phyloP scores from a whole-genome alignment of 768 basidiomycete species.

The Xerocomellus dryophilus region DNA sequence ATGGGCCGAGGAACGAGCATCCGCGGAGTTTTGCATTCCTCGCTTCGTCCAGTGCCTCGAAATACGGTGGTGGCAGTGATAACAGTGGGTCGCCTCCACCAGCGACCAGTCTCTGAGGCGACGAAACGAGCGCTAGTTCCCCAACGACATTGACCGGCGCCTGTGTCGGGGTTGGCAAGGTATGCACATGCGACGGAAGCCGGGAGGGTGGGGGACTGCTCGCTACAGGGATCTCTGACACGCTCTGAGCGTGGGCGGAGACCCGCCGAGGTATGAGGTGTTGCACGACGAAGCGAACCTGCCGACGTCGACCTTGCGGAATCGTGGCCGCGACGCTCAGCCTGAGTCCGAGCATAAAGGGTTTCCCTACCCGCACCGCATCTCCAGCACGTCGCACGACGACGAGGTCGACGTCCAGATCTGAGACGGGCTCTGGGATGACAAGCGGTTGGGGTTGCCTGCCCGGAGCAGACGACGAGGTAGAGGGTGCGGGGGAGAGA shows the following conservation, averaged over 20 bases:
- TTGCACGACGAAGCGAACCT: constrained; percentile 61
- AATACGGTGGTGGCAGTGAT: constrained; percentile 47
- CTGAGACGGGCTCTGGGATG: constrained; percentile 26
- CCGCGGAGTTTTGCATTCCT: constrained; percentile 30
- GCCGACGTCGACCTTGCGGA: constrained; percentile 35
- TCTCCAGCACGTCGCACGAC: constrained; percentile 48
- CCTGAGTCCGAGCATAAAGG: constrained; percentile 56
- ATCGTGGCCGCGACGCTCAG: constrained; percentile 49
- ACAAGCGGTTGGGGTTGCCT: constrained; percentile 22
- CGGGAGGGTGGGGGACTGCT: constrained; percentile 5
- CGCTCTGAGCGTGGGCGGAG: constrained; percentile 9
- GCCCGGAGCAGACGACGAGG: constrained; percentile 13
- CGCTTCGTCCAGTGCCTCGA: constrained; percentile 39
- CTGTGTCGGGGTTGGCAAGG: constrained; percentile 7
- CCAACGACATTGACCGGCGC: background rate
- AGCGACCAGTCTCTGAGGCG: constrained; percentile 12
- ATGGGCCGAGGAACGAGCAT: constrained; percentile 50
- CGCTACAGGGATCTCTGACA: constrained; percentile 4
- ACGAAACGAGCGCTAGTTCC: constrained; percentile 14
- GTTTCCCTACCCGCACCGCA: constrained; percentile 47
- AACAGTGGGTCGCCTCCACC: constrained; percentile 7
- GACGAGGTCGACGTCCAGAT: constrained; percentile 57
- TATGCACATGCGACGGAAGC: constrained; percentile 7
- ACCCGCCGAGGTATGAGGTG: constrained; percentile 50
- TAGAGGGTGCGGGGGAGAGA: constrained; percentile 31